Evolutionary conservation across 306 rosid species (phyloP).

Genomic region (Astragalus membranaceus): DNA sequence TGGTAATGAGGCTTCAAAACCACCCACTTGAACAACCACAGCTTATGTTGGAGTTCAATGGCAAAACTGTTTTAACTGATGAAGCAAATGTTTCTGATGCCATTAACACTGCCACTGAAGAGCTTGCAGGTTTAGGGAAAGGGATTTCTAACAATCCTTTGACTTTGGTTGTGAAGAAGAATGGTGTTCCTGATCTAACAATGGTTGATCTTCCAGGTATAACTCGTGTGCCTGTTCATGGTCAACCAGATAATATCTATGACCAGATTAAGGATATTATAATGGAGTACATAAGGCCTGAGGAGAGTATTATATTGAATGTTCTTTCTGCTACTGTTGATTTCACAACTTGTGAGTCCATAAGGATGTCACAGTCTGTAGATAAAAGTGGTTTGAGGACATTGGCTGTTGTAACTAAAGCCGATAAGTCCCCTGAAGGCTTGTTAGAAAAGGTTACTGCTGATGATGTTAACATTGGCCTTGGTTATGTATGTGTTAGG

Average conservation of each 20-base stretch:
- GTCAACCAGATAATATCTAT: constrained; percentile 47
- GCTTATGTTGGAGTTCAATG: constrained; percentile 30
- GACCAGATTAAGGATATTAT: constrained; percentile 17
- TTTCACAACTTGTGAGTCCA: neutral
- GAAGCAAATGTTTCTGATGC: constrained; percentile 31
- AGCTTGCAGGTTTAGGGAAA: constrained; percentile 34
- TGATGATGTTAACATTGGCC: constrained; percentile 51
- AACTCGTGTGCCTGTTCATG: constrained; percentile 48
- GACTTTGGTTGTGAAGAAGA: constrained; percentile 40
- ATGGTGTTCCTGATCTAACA: constrained; percentile 44
- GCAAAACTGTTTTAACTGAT: constrained; percentile 14
- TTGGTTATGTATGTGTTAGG: constrained; percentile 55
- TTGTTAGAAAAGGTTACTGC: constrained; percentile 46
- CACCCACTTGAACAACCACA: constrained; percentile 21
- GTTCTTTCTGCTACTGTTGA: neutral
- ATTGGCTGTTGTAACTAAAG: constrained; percentile 48
- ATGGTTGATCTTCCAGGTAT: constrained; percentile 64
- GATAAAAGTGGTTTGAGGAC: constrained; percentile 49
- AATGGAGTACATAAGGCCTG: neutral
- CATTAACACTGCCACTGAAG: constrained; percentile 33
- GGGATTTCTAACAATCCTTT: constrained; percentile 39
- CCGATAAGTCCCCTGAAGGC: constrained; percentile 54
- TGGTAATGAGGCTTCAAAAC: constrained; percentile 45
- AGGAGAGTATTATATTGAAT: neutral
- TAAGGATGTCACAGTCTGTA: constrained; percentile 11